Base-by-base conservation (phyloP, 2,329 filamentous ascomycete genomes). In the Ploettnerulaceae sp. region DNA sequence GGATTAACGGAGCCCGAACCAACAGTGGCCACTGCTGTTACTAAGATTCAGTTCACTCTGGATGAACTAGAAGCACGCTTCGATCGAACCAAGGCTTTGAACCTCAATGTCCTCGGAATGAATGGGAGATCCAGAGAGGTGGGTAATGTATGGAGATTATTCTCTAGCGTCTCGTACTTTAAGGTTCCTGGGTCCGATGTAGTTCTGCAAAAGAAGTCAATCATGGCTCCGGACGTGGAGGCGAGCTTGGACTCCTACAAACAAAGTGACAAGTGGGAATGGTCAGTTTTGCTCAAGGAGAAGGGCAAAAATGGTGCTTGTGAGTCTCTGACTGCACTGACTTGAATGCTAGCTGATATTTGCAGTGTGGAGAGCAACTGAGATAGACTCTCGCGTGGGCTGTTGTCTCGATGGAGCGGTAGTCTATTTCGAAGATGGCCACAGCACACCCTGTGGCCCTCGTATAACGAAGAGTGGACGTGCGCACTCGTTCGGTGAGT, bases 341-440 rank as follows among this genome's bases (percentile, higher is more conserved):
- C 15, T 22, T 1, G 17, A 5, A 1, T n/a, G 14, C n/a, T 9
- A 17, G 5, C 35, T 37, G 20, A 37, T 14, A 12, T 21, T 25
- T 9, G 7, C 35, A 15, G 41, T 73, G 3, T 58, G 67, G 8
- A 60, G 61, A n/a, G 71, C 69, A 1, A 63, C 58, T 2, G 64
- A 60, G 12, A 68, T 75, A 21, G 71, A 75, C 49, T 53, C 74
- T 2, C 64, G 70, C 2, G 67, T 73, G 5, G 72, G 72, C 3
- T 63, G 58, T 31, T 54, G 60, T 5, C 66, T 73, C 31, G 71
- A 75, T 41, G 71, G 72, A 20, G 70, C 67, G 4, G 64, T 70
- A 24, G 66, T 75, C 3, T 61, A 70, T 49, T 75, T 70, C 52
- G 59, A 58, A 34, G 71, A 74, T 43, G 71, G 69, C 7, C 61